Percentiles rank a stretch among this genome's conserved stretches.
phyloP scores from a whole-genome alignment of 805 yeast species.

The Teunomyces stri region DNA sequence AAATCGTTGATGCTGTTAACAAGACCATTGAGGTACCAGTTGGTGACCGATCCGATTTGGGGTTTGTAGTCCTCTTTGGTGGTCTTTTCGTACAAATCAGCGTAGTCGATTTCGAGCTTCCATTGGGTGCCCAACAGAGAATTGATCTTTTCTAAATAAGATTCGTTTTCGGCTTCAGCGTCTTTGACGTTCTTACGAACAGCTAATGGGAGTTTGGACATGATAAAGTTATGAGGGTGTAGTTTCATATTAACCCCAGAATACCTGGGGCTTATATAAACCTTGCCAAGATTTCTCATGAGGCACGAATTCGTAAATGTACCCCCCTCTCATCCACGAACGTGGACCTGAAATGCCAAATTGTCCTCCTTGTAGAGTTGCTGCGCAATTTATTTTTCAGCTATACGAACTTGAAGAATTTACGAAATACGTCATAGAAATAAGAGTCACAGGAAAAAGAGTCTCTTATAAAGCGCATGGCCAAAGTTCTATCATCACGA shows the following conservation, averaged over 20 bases:
- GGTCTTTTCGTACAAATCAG: conserved; percentile 7
- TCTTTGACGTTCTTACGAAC: conserved; percentile 11
- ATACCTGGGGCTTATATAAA: too few species aligned
- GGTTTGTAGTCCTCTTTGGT: conserved; percentile 7
- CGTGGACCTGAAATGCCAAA: too few species aligned
- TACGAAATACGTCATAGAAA: too few species aligned
- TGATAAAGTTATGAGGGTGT: not conserved
- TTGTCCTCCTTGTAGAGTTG: too few species aligned
- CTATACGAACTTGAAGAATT: too few species aligned
- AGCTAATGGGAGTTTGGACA: conserved; percentile 12
- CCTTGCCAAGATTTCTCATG: too few species aligned
- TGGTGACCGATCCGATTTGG: conserved; percentile 8
- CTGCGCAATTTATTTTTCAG: too few species aligned
- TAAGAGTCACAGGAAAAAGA: too few species aligned
- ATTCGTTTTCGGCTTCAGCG: conserved; percentile 10
- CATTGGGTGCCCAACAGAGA: conserved; percentile 4
- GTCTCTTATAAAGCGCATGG: not conserved
- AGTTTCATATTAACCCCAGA: not conserved
- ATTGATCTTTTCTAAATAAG: conserved; percentile 7
- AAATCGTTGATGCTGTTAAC: conserved; percentile 6
- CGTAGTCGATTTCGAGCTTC: conserved; percentile 10
- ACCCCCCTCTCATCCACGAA: too few species aligned
- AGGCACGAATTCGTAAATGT: too few species aligned
- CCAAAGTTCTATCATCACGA: not conserved
- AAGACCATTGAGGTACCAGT: conserved; percentile 10